Base-by-base conservation (phyloP, 805 yeast species). In the Starmerella powellii region DNA sequence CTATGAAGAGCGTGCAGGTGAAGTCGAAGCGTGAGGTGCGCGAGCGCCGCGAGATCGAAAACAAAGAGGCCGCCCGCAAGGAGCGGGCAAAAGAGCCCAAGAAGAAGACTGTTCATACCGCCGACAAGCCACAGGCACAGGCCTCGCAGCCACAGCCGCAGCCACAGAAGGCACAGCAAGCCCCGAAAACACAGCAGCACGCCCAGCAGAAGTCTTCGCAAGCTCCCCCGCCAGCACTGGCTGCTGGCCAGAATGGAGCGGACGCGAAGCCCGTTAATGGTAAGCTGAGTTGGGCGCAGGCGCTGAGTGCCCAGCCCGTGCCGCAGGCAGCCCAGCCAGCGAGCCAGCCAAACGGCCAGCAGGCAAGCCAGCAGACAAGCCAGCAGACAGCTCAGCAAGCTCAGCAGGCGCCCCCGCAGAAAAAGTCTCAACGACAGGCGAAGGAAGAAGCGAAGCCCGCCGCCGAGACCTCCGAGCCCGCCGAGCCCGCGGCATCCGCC, bases 1-100 rank as follows among this genome's bases (percentile, higher is more conserved):
- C 84, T 30, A 72, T 80, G 52, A 84, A 81, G 63, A 88, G 97
- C 95, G 96, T 85, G 59, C 91, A 87, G 54, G 94, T 84, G 59
- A 66, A 49, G 47, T 44, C 44, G 40, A 44, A 48, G 36, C 46
- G 41, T 34, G 49, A 64, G 64, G 59, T 50, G 58, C 53, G 55
- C 38, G 80, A 78, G 61, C 73, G 72, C 44, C 68, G 71, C 64
- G 74, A 62, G 66, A 67, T 59, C 12, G 40, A 40, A 32, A 36
- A 6, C 20, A 24, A 31, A 12, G 32, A 21, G 33, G 21, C 31
- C 11, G 29, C 38, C 29, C 26, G 39, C 15, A 29, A 36, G 10
- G 39, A 8, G 26, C 34, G 41, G 18, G 27, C 40, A 11, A 28
- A 28, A 40, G 38, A 18, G 34, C 15, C 31, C 17, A 27, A 11